Evolutionary conservation across 441 rosid species (phyloP).

Genomic region (Adansonia rubrostipa): DNA sequence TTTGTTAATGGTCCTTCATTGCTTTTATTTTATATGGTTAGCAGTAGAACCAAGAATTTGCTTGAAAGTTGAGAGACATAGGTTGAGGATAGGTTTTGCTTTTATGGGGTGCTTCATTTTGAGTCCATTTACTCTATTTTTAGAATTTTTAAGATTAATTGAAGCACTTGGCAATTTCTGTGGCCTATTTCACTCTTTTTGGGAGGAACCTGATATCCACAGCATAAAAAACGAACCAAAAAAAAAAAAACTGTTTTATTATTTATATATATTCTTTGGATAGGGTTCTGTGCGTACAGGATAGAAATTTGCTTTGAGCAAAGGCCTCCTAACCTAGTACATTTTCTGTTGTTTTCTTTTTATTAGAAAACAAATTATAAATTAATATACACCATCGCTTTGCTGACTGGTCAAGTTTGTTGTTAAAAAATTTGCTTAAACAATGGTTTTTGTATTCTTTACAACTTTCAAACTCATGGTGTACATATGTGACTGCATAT

Average conservation of each 20-base stretch:
- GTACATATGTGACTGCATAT: neutral
- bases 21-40: neutral
- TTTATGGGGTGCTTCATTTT: neutral
- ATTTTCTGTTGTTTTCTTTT: neutral
- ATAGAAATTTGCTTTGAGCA: neutral
- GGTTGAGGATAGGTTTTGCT: neutral
- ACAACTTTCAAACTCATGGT: neutral
- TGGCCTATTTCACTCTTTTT: neutral
- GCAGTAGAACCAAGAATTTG: neutral
- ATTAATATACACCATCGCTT: neutral
- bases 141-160: neutral
- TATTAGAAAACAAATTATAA: neutral
- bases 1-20: too few species aligned
- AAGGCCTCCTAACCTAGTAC: neutral
- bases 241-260: neutral
- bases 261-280: neutral
- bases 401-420: neutral
- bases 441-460: neutral
- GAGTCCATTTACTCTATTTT: neutral
- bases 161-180: neutral
- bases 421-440: neutral
- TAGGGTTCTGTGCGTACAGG: neutral
- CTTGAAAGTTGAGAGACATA: neutral
- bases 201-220: neutral
- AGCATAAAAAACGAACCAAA: neutral